Conservation (phyloP, 1,139 yeast genomes). For the Ogataea hybrid region DNA sequence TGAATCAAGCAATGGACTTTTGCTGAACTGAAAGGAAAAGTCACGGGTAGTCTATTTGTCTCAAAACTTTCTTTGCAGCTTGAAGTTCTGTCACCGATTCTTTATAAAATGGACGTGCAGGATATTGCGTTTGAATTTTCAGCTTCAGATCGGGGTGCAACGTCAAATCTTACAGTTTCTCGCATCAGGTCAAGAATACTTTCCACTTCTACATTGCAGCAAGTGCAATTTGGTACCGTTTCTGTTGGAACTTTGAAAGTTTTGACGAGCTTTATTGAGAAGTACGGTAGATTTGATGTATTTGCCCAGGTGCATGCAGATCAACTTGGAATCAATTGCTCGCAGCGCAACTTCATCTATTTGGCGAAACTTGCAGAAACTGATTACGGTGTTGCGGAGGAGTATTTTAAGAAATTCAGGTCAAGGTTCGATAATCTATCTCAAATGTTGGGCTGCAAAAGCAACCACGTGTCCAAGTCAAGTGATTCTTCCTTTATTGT, state of each 20-base stretch:
- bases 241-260: constrained; percentile 4
- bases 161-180: constrained; percentile 8
- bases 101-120: constrained; percentile 16
- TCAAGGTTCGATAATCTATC: neutral
- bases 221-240: constrained; percentile 16
- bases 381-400: constrained; percentile 10
- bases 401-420: constrained; percentile 2
- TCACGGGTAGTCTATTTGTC: constrained; percentile 15
- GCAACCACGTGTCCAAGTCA: neutral
- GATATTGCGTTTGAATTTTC: constrained; percentile 13
- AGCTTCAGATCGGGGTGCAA: constrained; percentile 9
- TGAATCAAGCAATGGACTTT: neutral
- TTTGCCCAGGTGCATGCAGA: constrained; percentile 16
- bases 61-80: constrained; percentile 15
- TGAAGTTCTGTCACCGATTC: constrained; percentile 25
- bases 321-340: constrained; percentile 22
- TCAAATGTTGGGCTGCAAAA: neutral
- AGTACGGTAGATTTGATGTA: constrained; percentile 7
- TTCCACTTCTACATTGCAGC: constrained; percentile 12
- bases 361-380: constrained; percentile 16
- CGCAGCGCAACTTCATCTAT: constrained; percentile 20
- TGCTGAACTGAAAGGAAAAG: constrained; percentile 7
- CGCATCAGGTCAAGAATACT: constrained; percentile 10
- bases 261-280: constrained; percentile 6
- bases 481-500: neutral